These are phyloP conservation scores for Cercospora janseana DNA, from an alignment of 2,329 filamentous ascomycete genomes.

Conservation along the genomic window DNA sequence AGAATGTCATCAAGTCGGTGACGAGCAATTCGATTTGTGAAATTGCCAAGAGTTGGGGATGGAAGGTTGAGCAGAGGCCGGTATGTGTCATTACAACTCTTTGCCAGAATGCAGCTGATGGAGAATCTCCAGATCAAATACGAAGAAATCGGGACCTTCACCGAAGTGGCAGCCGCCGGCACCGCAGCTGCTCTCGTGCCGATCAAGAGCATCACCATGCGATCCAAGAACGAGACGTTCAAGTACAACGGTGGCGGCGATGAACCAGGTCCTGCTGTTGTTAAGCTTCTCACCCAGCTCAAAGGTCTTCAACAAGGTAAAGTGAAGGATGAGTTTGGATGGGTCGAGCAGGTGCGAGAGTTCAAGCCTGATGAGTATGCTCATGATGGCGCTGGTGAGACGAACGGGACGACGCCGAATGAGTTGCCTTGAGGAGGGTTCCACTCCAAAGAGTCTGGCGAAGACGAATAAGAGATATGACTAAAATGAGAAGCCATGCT, in stretches of 20 bases:
- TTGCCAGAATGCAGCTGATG: background rate
- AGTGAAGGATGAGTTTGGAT: constrained; percentile 72
- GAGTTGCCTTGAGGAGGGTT: constrained; percentile 27
- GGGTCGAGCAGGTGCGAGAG: constrained; percentile 55
- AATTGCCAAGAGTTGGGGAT: constrained; percentile 75
- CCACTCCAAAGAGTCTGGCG: background rate
- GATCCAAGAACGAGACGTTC: constrained; percentile 56
- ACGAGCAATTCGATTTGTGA: constrained; percentile 76
- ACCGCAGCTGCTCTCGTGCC: constrained; percentile 90
- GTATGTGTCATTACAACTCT: constrained; percentile 45
- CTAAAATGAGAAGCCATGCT: background rate
- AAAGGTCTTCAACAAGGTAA: constrained; percentile 85
- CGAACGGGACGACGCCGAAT: constrained; percentile 15
- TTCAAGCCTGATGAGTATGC: constrained; percentile 38
- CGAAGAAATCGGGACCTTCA: constrained; percentile 61
- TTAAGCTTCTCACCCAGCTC: constrained; percentile 70
- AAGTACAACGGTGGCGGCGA: constrained; percentile 56
- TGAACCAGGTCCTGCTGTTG: constrained; percentile 70
- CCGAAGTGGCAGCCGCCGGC: constrained; percentile 85
- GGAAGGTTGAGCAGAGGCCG: constrained; percentile 74
- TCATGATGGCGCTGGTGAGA: constrained; percentile 21
- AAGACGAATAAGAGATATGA: background rate
- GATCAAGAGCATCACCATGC: constrained; percentile 83
- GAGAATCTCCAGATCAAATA: constrained; percentile 58
- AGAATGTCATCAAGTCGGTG: constrained; percentile 82